These are phyloP conservation scores for Tilletia caries DNA, from an alignment of 1,284 basidiomycete genomes.

Conservation along the genomic window DNA sequence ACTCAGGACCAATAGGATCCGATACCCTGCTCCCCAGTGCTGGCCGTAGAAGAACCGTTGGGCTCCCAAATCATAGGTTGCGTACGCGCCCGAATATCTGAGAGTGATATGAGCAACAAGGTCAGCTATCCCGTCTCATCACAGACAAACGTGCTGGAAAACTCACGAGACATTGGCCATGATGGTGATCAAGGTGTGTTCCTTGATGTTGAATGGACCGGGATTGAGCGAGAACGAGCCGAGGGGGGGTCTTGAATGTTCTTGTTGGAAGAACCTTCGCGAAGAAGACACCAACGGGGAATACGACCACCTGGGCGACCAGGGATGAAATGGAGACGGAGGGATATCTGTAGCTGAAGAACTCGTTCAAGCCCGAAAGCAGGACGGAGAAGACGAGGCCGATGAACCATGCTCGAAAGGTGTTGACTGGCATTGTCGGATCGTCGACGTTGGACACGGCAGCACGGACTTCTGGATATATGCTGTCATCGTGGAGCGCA, in stretches of 20 bases:
- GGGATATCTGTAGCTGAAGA: constrained; percentile 58
- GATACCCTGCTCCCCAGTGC: constrained; percentile 58
- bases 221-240: constrained; percentile 18
- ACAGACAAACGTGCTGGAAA: not conserved
- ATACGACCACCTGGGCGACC: constrained; percentile 14
- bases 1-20: not conserved
- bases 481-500: constrained; percentile 41
- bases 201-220: constrained; percentile 51
- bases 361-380: constrained; percentile 62
- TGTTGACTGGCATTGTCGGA: constrained; percentile 62
- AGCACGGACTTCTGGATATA: constrained; percentile 19
- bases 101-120: not conserved
- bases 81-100: constrained; percentile 64
- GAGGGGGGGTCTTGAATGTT: constrained; percentile 64
- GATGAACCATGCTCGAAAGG: constrained; percentile 61
- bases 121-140: not conserved
- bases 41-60: constrained; percentile 60
- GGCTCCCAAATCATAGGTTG: constrained; percentile 68
- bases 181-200: constrained; percentile 66
- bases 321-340: constrained; percentile 12
- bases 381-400: constrained; percentile 10
- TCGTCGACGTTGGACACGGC: constrained; percentile 60
- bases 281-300: constrained; percentile 11
- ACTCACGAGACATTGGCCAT: constrained; percentile 60
- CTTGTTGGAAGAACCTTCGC: constrained; percentile 61